Evolutionary conservation across 2,329 filamentous ascomycete genomes (phyloP).

Genomic region (Ophiostoma populinum): DNA sequence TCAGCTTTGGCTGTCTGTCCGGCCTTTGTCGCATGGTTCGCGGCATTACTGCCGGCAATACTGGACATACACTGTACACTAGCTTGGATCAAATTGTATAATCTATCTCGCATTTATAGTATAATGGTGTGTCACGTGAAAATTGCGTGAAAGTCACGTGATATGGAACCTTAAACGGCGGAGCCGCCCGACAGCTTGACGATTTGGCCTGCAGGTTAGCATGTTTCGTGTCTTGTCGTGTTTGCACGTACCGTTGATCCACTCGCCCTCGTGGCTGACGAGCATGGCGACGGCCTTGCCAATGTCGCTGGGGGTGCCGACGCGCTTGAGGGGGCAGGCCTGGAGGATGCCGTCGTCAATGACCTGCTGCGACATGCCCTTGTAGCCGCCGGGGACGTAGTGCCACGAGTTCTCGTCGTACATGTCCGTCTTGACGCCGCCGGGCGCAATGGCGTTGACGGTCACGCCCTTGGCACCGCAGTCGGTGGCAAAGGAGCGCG

Average conservation of each 20-base stretch:
- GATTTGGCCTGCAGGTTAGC: slow-evolving; percentile 17
- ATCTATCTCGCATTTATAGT: too few species aligned
- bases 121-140: too few species aligned
- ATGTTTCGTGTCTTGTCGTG: neutral
- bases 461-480: slow-evolving; percentile 51
- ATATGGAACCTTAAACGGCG: slow-evolving; percentile 12
- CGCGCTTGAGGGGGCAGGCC: slow-evolving; percentile 40
- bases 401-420: slow-evolving; percentile 53
- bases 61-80: too few species aligned
- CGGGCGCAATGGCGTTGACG: slow-evolving; percentile 56
- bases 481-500: slow-evolving; percentile 54
- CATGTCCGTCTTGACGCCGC: slow-evolving; percentile 63
- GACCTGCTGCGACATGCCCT: slow-evolving; percentile 31
- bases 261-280: slow-evolving; percentile 40
- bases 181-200: slow-evolving; percentile 23
- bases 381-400: slow-evolving; percentile 39
- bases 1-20: too few species aligned
- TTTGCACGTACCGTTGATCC: slow-evolving; percentile 42
- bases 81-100: too few species aligned
- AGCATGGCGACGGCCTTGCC: slow-evolving; percentile 39
- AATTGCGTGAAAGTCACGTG: too few species aligned
- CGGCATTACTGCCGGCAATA: too few species aligned
- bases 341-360: slow-evolving; percentile 38
- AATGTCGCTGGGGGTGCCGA: slow-evolving; percentile 40
- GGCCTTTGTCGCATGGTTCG: too few species aligned